phyloP scores from a whole-genome alignment of 1,284 basidiomycete genomes.

The Athelia psychrophila region DNA sequence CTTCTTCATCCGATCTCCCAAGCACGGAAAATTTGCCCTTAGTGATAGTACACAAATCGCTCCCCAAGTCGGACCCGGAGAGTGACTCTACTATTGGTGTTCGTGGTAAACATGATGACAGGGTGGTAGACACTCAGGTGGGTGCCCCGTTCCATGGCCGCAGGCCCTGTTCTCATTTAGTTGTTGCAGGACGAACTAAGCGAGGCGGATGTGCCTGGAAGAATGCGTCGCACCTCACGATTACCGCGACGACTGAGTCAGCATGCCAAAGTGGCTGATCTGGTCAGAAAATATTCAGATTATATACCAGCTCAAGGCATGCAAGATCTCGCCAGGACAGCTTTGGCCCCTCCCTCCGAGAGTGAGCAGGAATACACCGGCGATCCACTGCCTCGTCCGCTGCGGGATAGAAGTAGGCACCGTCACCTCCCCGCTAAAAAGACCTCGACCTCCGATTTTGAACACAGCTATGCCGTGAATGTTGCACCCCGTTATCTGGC shows the following conservation, averaged over 20 bases:
- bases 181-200: slow-evolving; percentile 10
- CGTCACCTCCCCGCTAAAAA: slow-evolving; percentile 48
- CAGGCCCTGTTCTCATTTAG: slow-evolving; percentile 3
- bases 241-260: slow-evolving; percentile 64
- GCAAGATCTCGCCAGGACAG: slow-evolving; percentile 66
- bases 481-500: slow-evolving; percentile 70
- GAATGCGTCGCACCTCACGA: slow-evolving; percentile 25
- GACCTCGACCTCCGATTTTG: slow-evolving; percentile 78
- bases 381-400: slow-evolving; percentile 28
- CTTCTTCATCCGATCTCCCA: neutral
- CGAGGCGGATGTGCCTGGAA: slow-evolving; percentile 1
- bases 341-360: slow-evolving; percentile 65
- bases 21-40: neutral
- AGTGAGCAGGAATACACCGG: slow-evolving; percentile 64
- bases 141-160: slow-evolving; percentile 5
- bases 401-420: slow-evolving; percentile 42
- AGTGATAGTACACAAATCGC: neutral
- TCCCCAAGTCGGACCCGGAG: slow-evolving; percentile 10
- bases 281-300: slow-evolving; percentile 83
- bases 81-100: slow-evolving; percentile 14
- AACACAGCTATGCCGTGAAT: slow-evolving; percentile 87
- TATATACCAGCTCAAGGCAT: slow-evolving; percentile 70
- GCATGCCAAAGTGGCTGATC: slow-evolving; percentile 75
- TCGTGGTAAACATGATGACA: slow-evolving; percentile 9
- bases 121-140: slow-evolving; percentile 22